Percentiles rank a stretch among this genome's conserved stretches.
Evolutionary conservation across 2,329 filamentous ascomycete genomes (phyloP).

Genomic region (Alternaria gansuensis): DNA sequence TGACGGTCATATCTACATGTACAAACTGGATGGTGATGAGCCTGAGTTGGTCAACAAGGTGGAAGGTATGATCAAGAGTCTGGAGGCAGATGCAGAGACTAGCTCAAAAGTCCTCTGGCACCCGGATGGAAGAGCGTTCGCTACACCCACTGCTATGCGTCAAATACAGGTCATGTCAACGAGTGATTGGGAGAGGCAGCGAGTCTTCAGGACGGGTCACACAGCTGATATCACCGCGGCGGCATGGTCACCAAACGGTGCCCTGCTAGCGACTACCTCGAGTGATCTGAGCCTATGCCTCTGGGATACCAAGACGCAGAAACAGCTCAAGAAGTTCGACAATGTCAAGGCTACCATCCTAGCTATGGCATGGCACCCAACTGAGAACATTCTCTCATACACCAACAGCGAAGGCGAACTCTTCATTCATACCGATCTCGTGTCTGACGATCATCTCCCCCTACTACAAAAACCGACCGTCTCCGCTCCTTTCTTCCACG

Average conservation of each 20-base stretch:
- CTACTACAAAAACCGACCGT: constrained; percentile 67
- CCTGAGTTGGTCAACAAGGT: constrained; percentile 84
- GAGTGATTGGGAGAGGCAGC: constrained; percentile 87
- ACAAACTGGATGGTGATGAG: constrained; percentile 79
- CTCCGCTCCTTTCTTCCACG: constrained; percentile 85
- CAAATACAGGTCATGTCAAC: constrained; percentile 86
- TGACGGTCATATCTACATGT: constrained; percentile 89
- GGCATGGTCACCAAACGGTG: constrained; percentile 94
- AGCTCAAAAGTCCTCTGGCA: constrained; percentile 86
- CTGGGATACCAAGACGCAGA: constrained; percentile 92
- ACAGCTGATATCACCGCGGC: constrained; percentile 84
- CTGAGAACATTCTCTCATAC: constrained; percentile 86
- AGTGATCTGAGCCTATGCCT: constrained; percentile 71
- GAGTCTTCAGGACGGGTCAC: constrained; percentile 80
- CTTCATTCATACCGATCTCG: constrained; percentile 81
- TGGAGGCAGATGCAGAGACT: constrained; percentile 79
- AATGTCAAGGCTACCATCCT: constrained; percentile 78
- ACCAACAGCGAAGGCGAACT: constrained; percentile 92
- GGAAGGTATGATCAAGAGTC: constrained; percentile 81
- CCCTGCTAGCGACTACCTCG: constrained; percentile 75
- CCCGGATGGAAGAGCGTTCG: constrained; percentile 91
- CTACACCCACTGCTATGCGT: constrained; percentile 79
- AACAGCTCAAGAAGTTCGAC: constrained; percentile 77
- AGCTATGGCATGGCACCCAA: constrained; percentile 89
- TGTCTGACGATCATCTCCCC: constrained; percentile 60